Percentiles rank a stretch among this genome's conserved stretches.
phyloP scores from a whole-genome alignment of 371 early-diverging fungal species.

The Actinomucor elegans region DNA sequence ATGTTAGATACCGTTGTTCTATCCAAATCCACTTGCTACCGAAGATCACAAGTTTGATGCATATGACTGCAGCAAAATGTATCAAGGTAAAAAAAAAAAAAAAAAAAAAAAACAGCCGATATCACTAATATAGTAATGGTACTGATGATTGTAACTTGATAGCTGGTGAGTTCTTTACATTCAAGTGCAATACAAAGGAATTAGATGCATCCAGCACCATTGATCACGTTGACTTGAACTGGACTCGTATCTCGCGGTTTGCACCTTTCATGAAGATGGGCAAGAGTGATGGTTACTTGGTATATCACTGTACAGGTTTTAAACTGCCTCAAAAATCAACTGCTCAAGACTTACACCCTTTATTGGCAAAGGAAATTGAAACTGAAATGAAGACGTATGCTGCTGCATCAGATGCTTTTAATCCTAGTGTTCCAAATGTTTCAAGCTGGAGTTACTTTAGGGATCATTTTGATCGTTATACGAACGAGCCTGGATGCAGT shows the following conservation, averaged over 20 bases:
- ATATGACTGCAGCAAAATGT: conserved; percentile 32
- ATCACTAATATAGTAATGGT: no score
- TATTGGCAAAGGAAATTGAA: conserved; percentile 24
- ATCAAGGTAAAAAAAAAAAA: conserved; percentile 35
- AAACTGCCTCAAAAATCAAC: conserved; percentile 31
- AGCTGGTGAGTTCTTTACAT: conserved; percentile 43
- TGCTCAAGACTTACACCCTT: conserved; percentile 19
- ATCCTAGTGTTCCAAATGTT: conserved; percentile 21
- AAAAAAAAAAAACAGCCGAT: no score
- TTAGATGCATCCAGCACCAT: conserved; percentile 13
- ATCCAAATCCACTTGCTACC: conserved; percentile 31
- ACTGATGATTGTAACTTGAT: background rate
- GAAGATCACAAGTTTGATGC: conserved; percentile 29
- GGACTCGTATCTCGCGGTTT: conserved; percentile 33
- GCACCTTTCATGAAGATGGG: conserved; percentile 47
- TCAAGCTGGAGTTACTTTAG: conserved; percentile 41
- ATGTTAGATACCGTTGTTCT: conserved; percentile 32
- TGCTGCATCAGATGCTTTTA: conserved; percentile 22
- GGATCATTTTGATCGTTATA: conserved; percentile 31
- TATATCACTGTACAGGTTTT: conserved; percentile 36
- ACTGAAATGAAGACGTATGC: conserved; percentile 15
- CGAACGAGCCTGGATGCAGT: conserved; percentile 14
- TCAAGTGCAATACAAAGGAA: conserved; percentile 24
- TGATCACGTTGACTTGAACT: conserved; percentile 34
- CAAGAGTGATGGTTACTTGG: conserved; percentile 21